These are phyloP conservation scores for Amanita exitialis DNA, from an alignment of 768 basidiomycete genomes.

Conservation along the genomic window DNA sequence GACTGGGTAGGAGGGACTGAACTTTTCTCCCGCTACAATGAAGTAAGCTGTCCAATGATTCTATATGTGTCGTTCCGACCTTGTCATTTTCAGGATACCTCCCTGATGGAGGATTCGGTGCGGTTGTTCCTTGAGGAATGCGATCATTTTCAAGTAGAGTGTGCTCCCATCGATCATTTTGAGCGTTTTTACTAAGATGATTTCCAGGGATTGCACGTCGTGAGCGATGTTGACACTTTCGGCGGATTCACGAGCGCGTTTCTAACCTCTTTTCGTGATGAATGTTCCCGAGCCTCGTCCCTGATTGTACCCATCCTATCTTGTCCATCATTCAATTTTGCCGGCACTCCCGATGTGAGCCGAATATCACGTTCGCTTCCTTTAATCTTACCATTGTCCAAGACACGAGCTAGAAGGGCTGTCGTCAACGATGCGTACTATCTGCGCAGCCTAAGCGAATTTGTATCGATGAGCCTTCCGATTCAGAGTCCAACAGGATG, in stretches of 20 bases:
- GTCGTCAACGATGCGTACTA: constrained; percentile 56
- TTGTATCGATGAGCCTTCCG: constrained; percentile 41
- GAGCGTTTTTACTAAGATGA: not conserved
- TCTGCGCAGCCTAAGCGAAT: constrained; percentile 38
- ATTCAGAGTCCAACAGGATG: constrained; percentile 35
- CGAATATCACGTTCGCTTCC: constrained; percentile 4
- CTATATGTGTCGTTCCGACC: not conserved
- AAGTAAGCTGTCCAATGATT: constrained; percentile 26
- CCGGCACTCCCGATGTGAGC: constrained; percentile 33
- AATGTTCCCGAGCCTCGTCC: constrained; percentile 52
- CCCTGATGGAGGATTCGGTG: constrained; percentile 60
- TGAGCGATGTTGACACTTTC: constrained; percentile 51
- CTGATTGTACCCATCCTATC: constrained; percentile 53
- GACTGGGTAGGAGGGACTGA: constrained; percentile 50
- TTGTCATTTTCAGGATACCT: constrained; percentile 33
- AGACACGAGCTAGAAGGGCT: constrained; percentile 29
- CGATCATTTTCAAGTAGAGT: constrained; percentile 55
- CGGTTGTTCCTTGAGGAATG: constrained; percentile 68
- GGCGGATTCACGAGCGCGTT: constrained; percentile 57
- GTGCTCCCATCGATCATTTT: not conserved
- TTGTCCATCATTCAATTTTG: constrained; percentile 19
- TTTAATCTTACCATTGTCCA: constrained; percentile 7
- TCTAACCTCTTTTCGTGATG: constrained; percentile 54
- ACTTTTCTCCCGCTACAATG: constrained; percentile 40
- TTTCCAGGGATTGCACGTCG: constrained; percentile 58